These are phyloP conservation scores for Euphorbia corollata DNA, from an alignment of 441 rosid species.

Conservation along the genomic window DNA sequence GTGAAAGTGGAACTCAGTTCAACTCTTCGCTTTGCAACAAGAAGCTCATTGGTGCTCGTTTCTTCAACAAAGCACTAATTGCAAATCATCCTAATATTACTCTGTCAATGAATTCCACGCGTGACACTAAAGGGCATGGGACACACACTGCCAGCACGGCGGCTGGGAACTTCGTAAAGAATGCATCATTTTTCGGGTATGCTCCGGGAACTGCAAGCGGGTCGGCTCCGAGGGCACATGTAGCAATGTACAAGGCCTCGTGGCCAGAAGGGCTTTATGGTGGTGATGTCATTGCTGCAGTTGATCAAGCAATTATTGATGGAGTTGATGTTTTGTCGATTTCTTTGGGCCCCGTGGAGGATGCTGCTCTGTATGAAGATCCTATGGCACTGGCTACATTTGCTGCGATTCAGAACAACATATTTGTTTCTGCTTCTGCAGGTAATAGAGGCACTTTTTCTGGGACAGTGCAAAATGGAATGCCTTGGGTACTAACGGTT, in stretches of 20 bases:
- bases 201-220: slow-evolving; percentile 23
- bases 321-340: slow-evolving; percentile 22
- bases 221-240: slow-evolving; percentile 15
- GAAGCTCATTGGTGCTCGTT: slow-evolving; percentile 50
- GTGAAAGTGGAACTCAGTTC: slow-evolving; percentile 20
- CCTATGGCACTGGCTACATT: slow-evolving; percentile 27
- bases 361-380: slow-evolving; percentile 11
- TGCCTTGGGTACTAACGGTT: slow-evolving; percentile 31
- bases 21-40: slow-evolving; percentile 15
- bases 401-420: slow-evolving; percentile 20
- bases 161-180: slow-evolving; percentile 23
- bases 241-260: slow-evolving; percentile 20
- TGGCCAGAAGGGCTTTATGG: slow-evolving; percentile 12
- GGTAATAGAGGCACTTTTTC: slow-evolving; percentile 50
- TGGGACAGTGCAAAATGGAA: slow-evolving; percentile 27
- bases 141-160: slow-evolving; percentile 15
- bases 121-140: slow-evolving; percentile 37
- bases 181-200: slow-evolving; percentile 26
- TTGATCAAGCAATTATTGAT: slow-evolving; percentile 6
- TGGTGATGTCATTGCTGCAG: slow-evolving; percentile 24
- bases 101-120: slow-evolving; percentile 47
- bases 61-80: slow-evolving; percentile 44
- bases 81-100: slow-evolving; percentile 37
- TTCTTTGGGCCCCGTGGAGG: background rate
- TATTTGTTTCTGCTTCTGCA: slow-evolving; percentile 27